phyloP scores from a whole-genome alignment of 169 alveolate genomes.

The Cystoisospora suis region DNA sequence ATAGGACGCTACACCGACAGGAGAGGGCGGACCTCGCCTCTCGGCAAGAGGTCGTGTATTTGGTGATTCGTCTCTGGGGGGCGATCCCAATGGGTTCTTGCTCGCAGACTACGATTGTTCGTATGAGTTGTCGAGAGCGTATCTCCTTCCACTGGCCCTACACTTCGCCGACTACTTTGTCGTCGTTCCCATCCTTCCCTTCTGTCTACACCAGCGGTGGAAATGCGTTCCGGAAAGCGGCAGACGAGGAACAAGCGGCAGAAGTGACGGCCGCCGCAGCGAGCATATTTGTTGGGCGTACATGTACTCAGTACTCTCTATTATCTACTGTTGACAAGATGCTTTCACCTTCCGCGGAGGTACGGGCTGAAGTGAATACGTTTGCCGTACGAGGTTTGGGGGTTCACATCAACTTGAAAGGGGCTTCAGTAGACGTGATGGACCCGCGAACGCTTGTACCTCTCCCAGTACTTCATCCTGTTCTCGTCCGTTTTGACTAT shows the following conservation, averaged over 20 bases:
- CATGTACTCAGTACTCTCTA: no score
- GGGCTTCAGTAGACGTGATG: not conserved
- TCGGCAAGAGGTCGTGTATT: no score
- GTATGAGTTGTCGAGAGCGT: not conserved
- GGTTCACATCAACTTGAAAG: no score
- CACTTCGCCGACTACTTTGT: not conserved
- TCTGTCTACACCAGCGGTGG: not conserved
- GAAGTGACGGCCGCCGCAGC: not conserved
- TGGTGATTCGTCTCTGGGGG: not conserved
- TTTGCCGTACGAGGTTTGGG: no score
- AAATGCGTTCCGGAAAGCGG: no score
- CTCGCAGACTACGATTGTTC: not conserved
- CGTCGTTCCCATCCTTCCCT: not conserved
- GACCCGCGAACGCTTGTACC: constrained; percentile 6
- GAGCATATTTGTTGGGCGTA: no score
- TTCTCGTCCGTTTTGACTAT: no score
- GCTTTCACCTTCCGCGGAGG: no score
- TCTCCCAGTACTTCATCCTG: not conserved
- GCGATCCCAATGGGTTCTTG: not conserved
- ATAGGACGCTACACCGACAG: no score
- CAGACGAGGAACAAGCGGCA: not conserved
- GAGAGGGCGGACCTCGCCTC: no score
- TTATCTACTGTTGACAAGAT: no score
- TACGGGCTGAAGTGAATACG: no score
- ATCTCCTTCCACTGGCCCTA: not conserved